Conservation (phyloP, 1,139 yeast genomes). For the Blastobotrys persicus region DNA sequence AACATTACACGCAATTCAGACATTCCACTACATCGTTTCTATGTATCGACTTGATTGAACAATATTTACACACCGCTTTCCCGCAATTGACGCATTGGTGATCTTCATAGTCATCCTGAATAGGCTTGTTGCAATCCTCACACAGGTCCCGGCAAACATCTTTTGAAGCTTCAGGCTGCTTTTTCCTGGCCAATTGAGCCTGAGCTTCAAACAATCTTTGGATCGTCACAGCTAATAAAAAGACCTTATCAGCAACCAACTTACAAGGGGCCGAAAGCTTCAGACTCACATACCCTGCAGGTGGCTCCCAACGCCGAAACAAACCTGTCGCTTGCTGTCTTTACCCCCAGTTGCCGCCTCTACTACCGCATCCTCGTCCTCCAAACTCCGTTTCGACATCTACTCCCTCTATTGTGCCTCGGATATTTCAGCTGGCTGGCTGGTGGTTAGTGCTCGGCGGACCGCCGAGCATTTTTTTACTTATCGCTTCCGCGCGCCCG, state of each 20-base stretch:
- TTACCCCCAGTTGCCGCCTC: not conserved
- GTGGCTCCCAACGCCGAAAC: slow-evolving; percentile 4
- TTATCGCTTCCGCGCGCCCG: too few species aligned
- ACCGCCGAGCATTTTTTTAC: too few species aligned
- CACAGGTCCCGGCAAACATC: slow-evolving; percentile 4
- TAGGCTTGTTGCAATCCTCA: slow-evolving; percentile 15
- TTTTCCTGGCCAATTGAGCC: slow-evolving; percentile 10
- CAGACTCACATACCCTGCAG: slow-evolving; percentile 9
- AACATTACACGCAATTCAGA: slow-evolving; percentile 7
- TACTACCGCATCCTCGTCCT: slow-evolving; percentile 2
- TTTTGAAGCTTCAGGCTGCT: not conserved
- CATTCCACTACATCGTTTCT: slow-evolving; percentile 9
- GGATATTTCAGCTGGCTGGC: too few species aligned
- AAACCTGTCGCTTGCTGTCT: slow-evolving; percentile 3
- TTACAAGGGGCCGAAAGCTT: too few species aligned
- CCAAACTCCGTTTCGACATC: slow-evolving; percentile 3
- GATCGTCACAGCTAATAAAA: slow-evolving; percentile 13
- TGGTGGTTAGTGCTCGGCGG: too few species aligned
- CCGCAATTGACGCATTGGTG: slow-evolving; percentile 14
- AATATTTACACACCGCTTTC: slow-evolving; percentile 16
- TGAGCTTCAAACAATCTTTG: slow-evolving; percentile 17
- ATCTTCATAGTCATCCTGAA: slow-evolving; percentile 11
- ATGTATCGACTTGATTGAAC: slow-evolving; percentile 12
- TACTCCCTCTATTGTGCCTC: too few species aligned
- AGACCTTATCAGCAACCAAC: not conserved